A percentile compares a stretch with the other conserved stretches of the same genome.
These are phyloP conservation scores for Bombardia bombarda DNA, from an alignment of 495 filamentous ascomycete species.

Conservation along the genomic window DNA sequence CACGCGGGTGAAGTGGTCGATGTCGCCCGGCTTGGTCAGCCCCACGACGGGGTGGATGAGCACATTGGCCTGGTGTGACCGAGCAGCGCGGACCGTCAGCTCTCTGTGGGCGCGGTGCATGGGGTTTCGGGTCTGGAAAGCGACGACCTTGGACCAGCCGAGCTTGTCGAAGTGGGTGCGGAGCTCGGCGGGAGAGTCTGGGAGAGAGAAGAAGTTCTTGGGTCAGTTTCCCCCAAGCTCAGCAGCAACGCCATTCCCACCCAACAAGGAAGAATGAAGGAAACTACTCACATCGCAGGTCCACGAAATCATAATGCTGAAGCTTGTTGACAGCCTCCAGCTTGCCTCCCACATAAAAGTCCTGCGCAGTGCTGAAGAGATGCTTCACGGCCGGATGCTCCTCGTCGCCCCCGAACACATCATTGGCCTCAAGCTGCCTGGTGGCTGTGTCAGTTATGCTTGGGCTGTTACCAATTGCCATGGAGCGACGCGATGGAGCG, in stretches of 20 bases:
- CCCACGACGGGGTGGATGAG: slow-evolving; percentile 98
- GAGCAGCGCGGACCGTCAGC: slow-evolving; percentile 92
- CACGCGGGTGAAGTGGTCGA: slow-evolving; percentile 99
- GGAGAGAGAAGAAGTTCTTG: no score
- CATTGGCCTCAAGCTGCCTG: slow-evolving; percentile 79
- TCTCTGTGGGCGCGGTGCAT: slow-evolving; percentile 99
- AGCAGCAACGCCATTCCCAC: no score
- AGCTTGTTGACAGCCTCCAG: slow-evolving; percentile 88
- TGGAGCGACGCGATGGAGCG: no score
- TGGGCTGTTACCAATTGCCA: no score
- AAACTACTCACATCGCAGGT: slow-evolving; percentile 62
- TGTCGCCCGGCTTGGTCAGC: slow-evolving; percentile 96
- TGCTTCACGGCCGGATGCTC: slow-evolving; percentile 91
- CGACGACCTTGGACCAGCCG: slow-evolving; percentile 92
- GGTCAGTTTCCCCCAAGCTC: no score
- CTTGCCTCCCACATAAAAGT: slow-evolving; percentile 93
- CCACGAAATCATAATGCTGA: slow-evolving; percentile 98
- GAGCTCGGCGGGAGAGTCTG: slow-evolving; percentile 90
- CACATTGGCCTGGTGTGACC: slow-evolving; percentile 91
- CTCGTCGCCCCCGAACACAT: slow-evolving; percentile 90
- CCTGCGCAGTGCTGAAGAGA: slow-evolving; percentile 67
- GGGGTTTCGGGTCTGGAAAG: slow-evolving; percentile 97
- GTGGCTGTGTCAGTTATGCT: slow-evolving; percentile 6
- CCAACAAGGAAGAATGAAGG: background rate
- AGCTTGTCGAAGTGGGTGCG: slow-evolving; percentile 98